phyloP scores from a whole-genome alignment of 257 asterid species.

The Solanum rostratum region DNA sequence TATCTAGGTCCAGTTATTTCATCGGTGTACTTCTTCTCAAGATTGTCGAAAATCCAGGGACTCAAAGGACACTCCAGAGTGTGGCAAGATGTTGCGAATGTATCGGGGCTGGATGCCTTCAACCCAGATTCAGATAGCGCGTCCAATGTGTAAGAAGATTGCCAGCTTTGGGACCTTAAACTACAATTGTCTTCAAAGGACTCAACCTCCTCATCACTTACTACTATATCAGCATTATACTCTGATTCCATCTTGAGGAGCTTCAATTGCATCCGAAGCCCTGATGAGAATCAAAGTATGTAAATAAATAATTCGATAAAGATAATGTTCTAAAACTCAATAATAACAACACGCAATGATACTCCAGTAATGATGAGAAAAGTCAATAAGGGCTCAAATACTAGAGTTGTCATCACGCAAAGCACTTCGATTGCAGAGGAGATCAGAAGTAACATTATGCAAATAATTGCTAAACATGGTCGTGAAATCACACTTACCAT shows the following conservation, averaged over 20 bases:
- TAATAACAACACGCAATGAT: not conserved
- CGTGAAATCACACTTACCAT: conserved; percentile 34
- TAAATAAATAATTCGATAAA: not conserved
- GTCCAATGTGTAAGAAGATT: conserved; percentile 35
- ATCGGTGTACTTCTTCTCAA: conserved; percentile 42
- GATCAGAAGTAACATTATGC: not conserved
- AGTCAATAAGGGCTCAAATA: not conserved
- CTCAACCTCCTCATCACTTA: conserved; percentile 29
- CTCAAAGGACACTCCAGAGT: conserved; percentile 50
- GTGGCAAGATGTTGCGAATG: conserved; percentile 35
- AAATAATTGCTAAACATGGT: not conserved
- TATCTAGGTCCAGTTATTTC: conserved; percentile 19
- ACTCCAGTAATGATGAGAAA: not conserved
- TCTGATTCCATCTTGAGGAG: conserved; percentile 81
- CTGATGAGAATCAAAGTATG: conserved; percentile 12
- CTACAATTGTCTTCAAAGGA: conserved; percentile 17
- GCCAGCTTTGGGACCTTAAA: conserved; percentile 42
- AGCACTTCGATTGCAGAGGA: not conserved
- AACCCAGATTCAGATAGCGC: conserved; percentile 47
- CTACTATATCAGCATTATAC: conserved; percentile 17
- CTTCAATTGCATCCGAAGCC: conserved; percentile 70
- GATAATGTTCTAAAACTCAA: not conserved
- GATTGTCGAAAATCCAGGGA: conserved; percentile 43
- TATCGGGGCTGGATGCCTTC: conserved; percentile 28
- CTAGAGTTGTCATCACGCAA: not conserved